Conservation (phyloP, 768 basidiomycete genomes). For the Guyanaporus albipodus region DNA sequence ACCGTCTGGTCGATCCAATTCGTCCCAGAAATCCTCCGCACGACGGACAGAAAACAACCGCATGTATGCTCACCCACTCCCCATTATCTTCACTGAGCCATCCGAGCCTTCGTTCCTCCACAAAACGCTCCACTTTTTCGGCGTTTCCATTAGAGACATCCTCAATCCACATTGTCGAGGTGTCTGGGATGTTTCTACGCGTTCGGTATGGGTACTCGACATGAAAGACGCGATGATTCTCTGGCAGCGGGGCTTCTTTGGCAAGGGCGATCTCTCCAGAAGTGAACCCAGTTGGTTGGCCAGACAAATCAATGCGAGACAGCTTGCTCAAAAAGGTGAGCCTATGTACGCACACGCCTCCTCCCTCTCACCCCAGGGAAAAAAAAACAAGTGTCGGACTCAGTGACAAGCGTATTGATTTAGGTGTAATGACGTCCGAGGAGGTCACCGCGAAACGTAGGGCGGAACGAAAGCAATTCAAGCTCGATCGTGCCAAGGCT, state of each 20-base stretch:
- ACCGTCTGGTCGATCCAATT: constrained; percentile 37
- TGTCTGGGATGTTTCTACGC: constrained; percentile 69
- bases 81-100: constrained; percentile 46
- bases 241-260: constrained; percentile 94
- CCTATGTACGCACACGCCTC: background rate
- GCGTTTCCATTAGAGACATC: constrained; percentile 54
- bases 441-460: constrained; percentile 87
- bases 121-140: constrained; percentile 50
- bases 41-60: constrained; percentile 60
- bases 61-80: constrained; percentile 71
- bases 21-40: constrained; percentile 46
- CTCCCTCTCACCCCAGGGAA: background rate
- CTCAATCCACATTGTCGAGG: constrained; percentile 75
- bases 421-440: constrained; percentile 65
- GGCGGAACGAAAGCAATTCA: constrained; percentile 87
- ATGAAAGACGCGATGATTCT: constrained; percentile 60
- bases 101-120: constrained; percentile 38
- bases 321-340: constrained; percentile 56
- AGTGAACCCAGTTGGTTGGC: constrained; percentile 95
- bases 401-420: background rate
- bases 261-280: constrained; percentile 90
- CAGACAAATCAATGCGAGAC: constrained; percentile 62
- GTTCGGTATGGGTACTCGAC: constrained; percentile 83
- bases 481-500: constrained; percentile 84
- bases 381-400: background rate